phyloP scores from a whole-genome alignment of 2,329 filamentous ascomycete species.

The Aspergillus pseudotamarii region DNA sequence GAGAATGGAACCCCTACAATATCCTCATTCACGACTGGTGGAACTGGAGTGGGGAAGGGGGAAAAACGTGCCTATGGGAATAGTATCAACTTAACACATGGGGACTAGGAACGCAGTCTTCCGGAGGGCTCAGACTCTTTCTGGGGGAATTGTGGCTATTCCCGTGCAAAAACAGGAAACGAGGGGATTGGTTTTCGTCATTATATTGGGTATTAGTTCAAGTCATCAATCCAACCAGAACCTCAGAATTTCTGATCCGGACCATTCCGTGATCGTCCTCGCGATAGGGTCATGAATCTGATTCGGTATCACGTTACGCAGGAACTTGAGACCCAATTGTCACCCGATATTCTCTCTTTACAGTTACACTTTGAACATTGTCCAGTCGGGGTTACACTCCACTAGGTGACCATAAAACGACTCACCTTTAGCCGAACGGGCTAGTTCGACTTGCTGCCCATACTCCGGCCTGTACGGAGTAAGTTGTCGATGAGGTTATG shows the following conservation, averaged over 20 bases:
- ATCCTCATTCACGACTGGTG: not conserved
- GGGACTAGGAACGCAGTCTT: constrained; percentile 4
- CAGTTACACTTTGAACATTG: not conserved
- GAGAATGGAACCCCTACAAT: not conserved
- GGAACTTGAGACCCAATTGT: constrained; percentile 2
- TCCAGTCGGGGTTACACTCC: not conserved
- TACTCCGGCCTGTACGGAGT: too few species aligned
- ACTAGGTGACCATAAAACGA: not conserved
- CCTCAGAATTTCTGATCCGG: not conserved
- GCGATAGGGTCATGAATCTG: not conserved
- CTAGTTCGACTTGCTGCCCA: not conserved
- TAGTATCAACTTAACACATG: not conserved
- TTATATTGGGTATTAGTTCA: not conserved
- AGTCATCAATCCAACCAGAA: not conserved
- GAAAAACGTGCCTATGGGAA: not conserved
- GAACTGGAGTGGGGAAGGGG: not conserved
- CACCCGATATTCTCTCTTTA: not conserved
- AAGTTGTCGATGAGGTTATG: too few species aligned
- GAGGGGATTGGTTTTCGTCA: not conserved
- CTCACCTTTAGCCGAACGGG: not conserved
- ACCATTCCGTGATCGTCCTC: not conserved
- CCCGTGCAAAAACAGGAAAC: not conserved
- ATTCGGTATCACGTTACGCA: not conserved
- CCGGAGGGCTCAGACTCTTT: not conserved
- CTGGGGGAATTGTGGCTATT: not conserved